Percentiles rank a stretch among this genome's conserved stretches.
phyloP scores from a whole-genome alignment of 2,329 filamentous ascomycete genomes.

The Nothophoma quercina region DNA sequence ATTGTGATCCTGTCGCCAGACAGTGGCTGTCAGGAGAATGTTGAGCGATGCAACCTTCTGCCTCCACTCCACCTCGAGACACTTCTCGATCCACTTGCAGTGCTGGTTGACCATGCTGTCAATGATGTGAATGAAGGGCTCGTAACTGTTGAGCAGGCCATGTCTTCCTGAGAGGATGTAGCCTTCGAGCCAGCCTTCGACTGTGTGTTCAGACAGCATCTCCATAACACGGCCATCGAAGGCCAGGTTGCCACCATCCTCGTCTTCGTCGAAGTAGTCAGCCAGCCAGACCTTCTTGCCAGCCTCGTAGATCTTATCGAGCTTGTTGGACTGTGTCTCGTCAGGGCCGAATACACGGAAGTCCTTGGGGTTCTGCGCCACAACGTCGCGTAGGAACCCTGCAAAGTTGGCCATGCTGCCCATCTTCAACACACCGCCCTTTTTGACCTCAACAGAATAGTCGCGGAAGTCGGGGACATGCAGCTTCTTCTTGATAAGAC shows the following conservation, averaged over 20 bases:
- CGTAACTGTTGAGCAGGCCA: conserved; percentile 80
- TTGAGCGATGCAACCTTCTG: conserved; percentile 77
- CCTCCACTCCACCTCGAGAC: conserved; percentile 79
- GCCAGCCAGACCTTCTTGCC: conserved; percentile 84
- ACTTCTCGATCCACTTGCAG: conserved; percentile 87
- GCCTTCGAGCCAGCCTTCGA: conserved; percentile 78
- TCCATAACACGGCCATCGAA: conserved; percentile 78
- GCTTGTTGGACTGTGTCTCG: conserved; percentile 83
- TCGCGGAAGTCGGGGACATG: conserved; percentile 73
- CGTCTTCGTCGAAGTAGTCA: conserved; percentile 78
- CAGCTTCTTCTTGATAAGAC: conserved; percentile 70
- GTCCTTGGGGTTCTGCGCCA: conserved; percentile 68
- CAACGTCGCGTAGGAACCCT: conserved; percentile 71
- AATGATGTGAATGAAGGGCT: conserved; percentile 83
- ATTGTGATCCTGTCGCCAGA: conserved; percentile 85
- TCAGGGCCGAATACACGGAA: conserved; percentile 83
- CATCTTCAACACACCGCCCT: conserved; percentile 63
- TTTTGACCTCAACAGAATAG: conserved; percentile 69
- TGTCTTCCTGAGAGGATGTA: conserved; percentile 79
- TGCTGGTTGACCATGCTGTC: conserved; percentile 88
- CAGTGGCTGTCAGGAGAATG: conserved; percentile 78
- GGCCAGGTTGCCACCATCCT: conserved; percentile 75
- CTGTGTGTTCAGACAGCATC: conserved; percentile 82
- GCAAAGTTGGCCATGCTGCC: conserved; percentile 76
- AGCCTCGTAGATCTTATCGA: conserved; percentile 73